These are phyloP conservation scores for Meyerozyma guilliermondii DNA, from an alignment of 1,139 yeast genomes.

Conservation along the genomic window DNA sequence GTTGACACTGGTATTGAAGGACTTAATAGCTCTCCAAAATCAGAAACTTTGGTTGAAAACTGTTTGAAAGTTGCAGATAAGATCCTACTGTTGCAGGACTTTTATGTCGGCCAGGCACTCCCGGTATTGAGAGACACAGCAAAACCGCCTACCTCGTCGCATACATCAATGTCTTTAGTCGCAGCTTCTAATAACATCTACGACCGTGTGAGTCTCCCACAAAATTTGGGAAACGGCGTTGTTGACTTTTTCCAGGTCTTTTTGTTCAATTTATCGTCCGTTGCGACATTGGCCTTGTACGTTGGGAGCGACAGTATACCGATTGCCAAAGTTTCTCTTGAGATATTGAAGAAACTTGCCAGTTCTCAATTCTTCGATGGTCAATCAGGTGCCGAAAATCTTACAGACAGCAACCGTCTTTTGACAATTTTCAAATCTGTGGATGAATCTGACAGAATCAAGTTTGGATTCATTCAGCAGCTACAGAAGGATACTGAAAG, in stretches of 20 bases:
- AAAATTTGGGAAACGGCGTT: slow-evolving; percentile 56
- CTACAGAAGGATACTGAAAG: slow-evolving; percentile 40
- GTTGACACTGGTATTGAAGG: slow-evolving; percentile 51
- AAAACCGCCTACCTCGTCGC: slow-evolving; percentile 15
- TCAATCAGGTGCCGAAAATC: slow-evolving; percentile 16
- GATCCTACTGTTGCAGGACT: slow-evolving; percentile 50
- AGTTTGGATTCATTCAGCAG: slow-evolving; percentile 69
- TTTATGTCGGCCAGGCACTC: slow-evolving; percentile 23
- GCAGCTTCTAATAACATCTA: slow-evolving; percentile 29
- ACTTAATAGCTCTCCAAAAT: slow-evolving; percentile 29
- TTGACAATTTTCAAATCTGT: slow-evolving; percentile 68
- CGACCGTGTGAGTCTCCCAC: slow-evolving; percentile 50
- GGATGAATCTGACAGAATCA: slow-evolving; percentile 67
- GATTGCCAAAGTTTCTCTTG: slow-evolving; percentile 51
- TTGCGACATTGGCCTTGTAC: slow-evolving; percentile 68
- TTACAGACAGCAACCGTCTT: slow-evolving; percentile 37
- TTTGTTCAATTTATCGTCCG: slow-evolving; percentile 58
- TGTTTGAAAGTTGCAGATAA: slow-evolving; percentile 43
- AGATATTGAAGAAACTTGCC: slow-evolving; percentile 49
- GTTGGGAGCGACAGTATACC: slow-evolving; percentile 50
- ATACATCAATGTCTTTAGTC: slow-evolving; percentile 26
- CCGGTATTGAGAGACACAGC: slow-evolving; percentile 23
- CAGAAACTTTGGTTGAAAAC: slow-evolving; percentile 17
- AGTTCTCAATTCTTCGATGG: slow-evolving; percentile 43
- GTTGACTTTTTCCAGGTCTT: slow-evolving; percentile 67